These are phyloP conservation scores for Hygrophoropsis aurantiaca DNA, from an alignment of 768 basidiomycete genomes.

Conservation along the genomic window DNA sequence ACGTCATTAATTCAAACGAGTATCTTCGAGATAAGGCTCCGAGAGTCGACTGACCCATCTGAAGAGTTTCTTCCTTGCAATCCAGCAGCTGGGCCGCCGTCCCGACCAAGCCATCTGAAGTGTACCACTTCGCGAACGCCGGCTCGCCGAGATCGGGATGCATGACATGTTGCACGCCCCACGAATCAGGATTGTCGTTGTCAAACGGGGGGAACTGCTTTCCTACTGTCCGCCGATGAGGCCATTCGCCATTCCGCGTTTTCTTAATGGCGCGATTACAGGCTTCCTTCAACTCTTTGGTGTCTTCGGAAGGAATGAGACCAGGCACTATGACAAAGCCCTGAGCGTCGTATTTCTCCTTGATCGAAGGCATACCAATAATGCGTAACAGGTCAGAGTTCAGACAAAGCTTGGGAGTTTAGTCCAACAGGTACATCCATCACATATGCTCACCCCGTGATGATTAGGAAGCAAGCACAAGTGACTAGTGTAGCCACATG, in stretches of 20 bases:
- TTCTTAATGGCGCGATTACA: conserved; percentile 44
- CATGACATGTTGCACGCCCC: conserved; percentile 77
- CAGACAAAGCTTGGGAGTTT: no score
- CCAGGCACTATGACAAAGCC: conserved; percentile 60
- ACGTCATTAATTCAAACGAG: not conserved
- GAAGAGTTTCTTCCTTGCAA: conserved; percentile 54
- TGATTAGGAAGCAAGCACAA: no score
- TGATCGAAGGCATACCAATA: conserved; percentile 22
- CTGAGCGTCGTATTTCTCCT: conserved; percentile 48
- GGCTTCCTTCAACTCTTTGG: conserved; percentile 41
- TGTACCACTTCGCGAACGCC: conserved; percentile 62
- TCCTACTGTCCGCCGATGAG: conserved; percentile 61
- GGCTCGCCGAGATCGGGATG: conserved; percentile 60
- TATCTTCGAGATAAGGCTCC: not conserved
- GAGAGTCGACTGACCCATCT: conserved; percentile 53
- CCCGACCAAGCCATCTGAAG: conserved; percentile 43
- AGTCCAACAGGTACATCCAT: no score
- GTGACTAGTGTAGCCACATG: no score
- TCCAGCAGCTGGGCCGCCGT: conserved; percentile 47
- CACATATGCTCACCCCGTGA: no score
- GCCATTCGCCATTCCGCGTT: conserved; percentile 58
- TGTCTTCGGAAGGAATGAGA: conserved; percentile 43
- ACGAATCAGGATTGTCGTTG: conserved; percentile 54
- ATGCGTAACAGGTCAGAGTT: no score
- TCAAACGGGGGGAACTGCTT: conserved; percentile 71